Percentiles rank a stretch among this genome's conserved stretches.
These are phyloP conservation scores for Coniella vitis DNA, from an alignment of 2,329 filamentous ascomycete species.

Conservation along the genomic window DNA sequence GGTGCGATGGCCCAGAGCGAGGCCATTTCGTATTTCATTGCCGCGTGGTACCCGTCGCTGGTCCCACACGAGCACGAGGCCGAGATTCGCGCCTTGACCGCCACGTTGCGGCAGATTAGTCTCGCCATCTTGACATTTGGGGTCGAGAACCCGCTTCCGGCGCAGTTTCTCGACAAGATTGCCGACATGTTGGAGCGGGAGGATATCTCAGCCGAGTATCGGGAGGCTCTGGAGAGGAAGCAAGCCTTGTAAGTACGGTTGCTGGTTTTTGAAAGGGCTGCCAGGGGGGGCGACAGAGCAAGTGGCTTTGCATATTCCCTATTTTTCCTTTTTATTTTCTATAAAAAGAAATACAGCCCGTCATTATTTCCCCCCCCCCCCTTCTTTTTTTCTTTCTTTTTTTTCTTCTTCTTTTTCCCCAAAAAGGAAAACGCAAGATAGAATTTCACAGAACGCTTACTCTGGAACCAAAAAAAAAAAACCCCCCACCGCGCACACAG, in stretches of 20 bases:
- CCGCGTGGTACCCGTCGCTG: conserved; percentile 1
- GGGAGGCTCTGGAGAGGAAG: background rate
- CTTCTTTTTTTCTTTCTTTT: too few species aligned
- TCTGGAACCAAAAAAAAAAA: too few species aligned
- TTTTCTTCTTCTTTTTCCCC: too few species aligned
- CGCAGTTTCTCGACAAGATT: background rate
- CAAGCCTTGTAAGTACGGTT: background rate
- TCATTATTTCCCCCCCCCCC: too few species aligned
- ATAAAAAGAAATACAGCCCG: too few species aligned
- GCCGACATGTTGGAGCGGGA: background rate
- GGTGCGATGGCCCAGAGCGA: background rate
- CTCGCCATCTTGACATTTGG: background rate
- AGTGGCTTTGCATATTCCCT: too few species aligned
- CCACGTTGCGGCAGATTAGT: background rate
- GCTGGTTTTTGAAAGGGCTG: too few species aligned
- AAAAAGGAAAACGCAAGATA: too few species aligned
- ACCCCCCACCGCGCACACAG: too few species aligned
- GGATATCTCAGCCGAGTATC: background rate
- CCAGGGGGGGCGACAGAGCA: too few species aligned
- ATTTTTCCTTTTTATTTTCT: too few species aligned
- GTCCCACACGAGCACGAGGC: background rate
- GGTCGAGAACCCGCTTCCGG: background rate
- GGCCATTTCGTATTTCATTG: background rate
- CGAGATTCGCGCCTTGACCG: background rate
- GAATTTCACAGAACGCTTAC: too few species aligned